Evolutionary conservation across 140 eudicot species (phyloP), one percentile per base, ranked within the genome.

Genomic region (Cichorium intybus): DNA sequence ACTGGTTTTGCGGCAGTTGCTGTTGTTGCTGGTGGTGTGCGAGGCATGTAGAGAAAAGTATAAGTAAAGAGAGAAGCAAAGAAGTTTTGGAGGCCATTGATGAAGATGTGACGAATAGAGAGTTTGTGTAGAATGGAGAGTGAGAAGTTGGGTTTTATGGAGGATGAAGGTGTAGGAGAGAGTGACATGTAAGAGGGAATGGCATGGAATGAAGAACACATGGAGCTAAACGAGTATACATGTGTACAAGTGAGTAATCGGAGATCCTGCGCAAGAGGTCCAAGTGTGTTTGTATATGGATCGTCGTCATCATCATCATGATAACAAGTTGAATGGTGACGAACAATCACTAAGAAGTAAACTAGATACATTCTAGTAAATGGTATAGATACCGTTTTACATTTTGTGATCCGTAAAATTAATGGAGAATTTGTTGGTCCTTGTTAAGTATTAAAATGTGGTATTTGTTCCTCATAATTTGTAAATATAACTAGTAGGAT

Each of bases 1-100:
- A 93, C 66, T 69, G 74, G 48, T 71, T 46, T 29, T 47, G 82
- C 72, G 37, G 74, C 20, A 70, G 74, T 24, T 64, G 76, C 14
- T 48, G 33, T 8, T 61, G 69, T 11, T 43, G 49, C 8, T 68
- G 71, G 10, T 60, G 74, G 10, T 54, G 68, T 7, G 84, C 90
- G 34, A 77, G 12, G 53, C 71, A 58, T 15, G 80, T 41, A 37
- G 71, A 52, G 28, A 78, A 50, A 47, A 84, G 75, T 8, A 81
- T 51, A 49, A 69, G 64, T 29, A 79, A 24, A 8, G 68, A 29
- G 6, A 81, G 50, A 29, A 67, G 70, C 69, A 71, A 43, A 70
- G 73, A 33, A 53, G 68, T 51, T 72, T 73, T 77, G 54, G 54
- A 63, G 56, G 78, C 75, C 68, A 72, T 63, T 39, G 65, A 8